Base-by-base conservation (phyloP, 2,329 filamentous ascomycete genomes). In the Calonectria leucothoes region DNA sequence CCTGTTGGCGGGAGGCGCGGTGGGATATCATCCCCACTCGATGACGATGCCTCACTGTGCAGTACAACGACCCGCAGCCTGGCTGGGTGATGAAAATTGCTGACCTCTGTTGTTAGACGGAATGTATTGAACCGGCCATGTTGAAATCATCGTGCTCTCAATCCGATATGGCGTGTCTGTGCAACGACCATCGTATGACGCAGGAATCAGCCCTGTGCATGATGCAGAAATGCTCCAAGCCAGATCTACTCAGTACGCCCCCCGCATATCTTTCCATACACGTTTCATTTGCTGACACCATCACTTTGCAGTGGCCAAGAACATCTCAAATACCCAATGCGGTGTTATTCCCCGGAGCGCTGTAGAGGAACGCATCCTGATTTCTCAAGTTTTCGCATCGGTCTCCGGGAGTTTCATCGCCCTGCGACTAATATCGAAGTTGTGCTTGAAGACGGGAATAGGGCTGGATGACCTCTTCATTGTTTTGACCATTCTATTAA, bases 331-430 rank as follows among this genome's bases (percentile, higher is more conserved):
- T 33, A 61, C 33, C 33, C 55, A 61, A 27, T 64, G 59, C 4
- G 59, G 59, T 20, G 42, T 76, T 4, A 80, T 76, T 11, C 39
- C 81, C 8, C 77, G 82, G 15, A 79, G 85, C 74, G 84, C 81
- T 66, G 83, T 75, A 74, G 74, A 20, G 5, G 59, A 70, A 20
- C 82, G 86, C 61, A 76, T 84, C 8, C 81, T 79, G 57, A 79
- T 87, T 2, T 80, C 81, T 73, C 77, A 83, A 75, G 39, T 75
- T 71, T 77, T 86, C 12, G 82, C 82, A 37, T 77, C 81, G 7
- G 77, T 88, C 4, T 83, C 85, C 2, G 83, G 78, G 64, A 72
- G 84, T 27, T 87, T 88, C 68, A 80, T 88, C 20, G 69, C 85
- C 2, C 81, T 87, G 14, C 86, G 88, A 25, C 82, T 89, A 10